Evolutionary conservation across 2,329 filamentous ascomycete species (phyloP).

Genomic region (Waltergamsia citrina): DNA sequence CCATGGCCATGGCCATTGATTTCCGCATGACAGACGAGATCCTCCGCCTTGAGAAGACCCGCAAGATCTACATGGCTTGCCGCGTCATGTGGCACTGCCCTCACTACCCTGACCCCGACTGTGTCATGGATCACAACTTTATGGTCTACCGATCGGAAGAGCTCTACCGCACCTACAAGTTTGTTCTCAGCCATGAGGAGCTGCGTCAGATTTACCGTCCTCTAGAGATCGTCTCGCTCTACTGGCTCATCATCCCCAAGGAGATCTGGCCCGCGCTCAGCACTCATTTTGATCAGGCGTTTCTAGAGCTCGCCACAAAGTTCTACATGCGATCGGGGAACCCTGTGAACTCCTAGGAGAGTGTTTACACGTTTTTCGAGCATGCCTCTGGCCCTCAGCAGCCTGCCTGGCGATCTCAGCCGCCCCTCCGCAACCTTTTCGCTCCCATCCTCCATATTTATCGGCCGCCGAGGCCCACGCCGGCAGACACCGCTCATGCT

Average conservation of each 20-base stretch:
- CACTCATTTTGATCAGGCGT: background rate
- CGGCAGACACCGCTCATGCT: no score
- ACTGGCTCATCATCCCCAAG: background rate
- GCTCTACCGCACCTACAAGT: background rate
- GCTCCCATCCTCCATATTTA: no score
- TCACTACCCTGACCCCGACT: background rate
- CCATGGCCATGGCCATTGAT: background rate
- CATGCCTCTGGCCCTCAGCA: no score
- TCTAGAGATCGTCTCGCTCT: background rate
- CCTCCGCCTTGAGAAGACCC: background rate
- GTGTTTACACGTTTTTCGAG: no score
- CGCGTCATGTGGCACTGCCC: background rate
- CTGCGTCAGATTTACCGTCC: background rate
- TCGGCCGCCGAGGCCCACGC: no score
- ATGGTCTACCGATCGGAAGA: background rate
- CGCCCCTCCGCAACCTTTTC: no score
- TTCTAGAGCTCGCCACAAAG: no score
- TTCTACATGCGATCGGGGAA: no score
- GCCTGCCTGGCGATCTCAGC: no score
- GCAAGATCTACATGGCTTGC: background rate
- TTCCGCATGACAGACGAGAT: background rate
- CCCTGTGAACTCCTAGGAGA: no score
- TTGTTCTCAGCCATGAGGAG: background rate
- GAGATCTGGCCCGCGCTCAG: background rate
- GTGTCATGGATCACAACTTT: background rate